Percentiles rank a stretch among this genome's conserved stretches.
phyloP scores from a whole-genome alignment of 2,329 filamentous ascomycete species.

The Ophiognomonia clavigignenti-juglandacearum region DNA sequence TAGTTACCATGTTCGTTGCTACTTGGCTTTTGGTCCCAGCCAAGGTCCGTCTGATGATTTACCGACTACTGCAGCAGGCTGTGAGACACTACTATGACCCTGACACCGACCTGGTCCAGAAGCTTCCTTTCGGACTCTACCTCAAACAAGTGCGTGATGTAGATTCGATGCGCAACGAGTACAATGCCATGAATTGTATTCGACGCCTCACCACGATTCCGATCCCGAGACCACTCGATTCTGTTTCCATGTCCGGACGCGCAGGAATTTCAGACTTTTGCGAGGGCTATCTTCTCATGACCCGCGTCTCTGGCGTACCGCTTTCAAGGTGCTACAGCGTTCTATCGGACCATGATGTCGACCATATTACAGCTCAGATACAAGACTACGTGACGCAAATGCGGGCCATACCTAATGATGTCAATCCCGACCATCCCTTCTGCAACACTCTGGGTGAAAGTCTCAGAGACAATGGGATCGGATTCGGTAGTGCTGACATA shows the following conservation, averaged over 20 bases:
- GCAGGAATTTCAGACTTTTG: background rate
- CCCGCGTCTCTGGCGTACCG: slow-evolving; percentile 17
- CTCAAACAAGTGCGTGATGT: slow-evolving; percentile 20
- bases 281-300: slow-evolving; percentile 21
- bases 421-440: slow-evolving; percentile 19
- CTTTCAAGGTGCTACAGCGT: slow-evolving; percentile 19
- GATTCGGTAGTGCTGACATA: slow-evolving; percentile 4
- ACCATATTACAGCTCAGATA: slow-evolving; percentile 21
- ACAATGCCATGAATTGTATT: slow-evolving; percentile 23
- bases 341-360: slow-evolving; percentile 22
- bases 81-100: slow-evolving; percentile 20
- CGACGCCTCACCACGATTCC: slow-evolving; percentile 24
- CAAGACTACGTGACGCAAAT: slow-evolving; percentile 24
- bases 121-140: slow-evolving; percentile 28
- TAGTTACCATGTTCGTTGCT: background rate
- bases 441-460: slow-evolving; percentile 26
- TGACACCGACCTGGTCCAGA: slow-evolving; percentile 15
- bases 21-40: background rate
- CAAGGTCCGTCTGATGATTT: slow-evolving; percentile 15
- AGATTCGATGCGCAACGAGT: slow-evolving; percentile 21
- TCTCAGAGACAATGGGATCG: slow-evolving; percentile 25
- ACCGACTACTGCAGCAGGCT: slow-evolving; percentile 18
- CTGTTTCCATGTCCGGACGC: slow-evolving; percentile 13
- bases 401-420: slow-evolving; percentile 20
- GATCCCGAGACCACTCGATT: slow-evolving; percentile 22